phyloP scores from a whole-genome alignment of 257 asterid species.

The Coffea eugenioides region DNA sequence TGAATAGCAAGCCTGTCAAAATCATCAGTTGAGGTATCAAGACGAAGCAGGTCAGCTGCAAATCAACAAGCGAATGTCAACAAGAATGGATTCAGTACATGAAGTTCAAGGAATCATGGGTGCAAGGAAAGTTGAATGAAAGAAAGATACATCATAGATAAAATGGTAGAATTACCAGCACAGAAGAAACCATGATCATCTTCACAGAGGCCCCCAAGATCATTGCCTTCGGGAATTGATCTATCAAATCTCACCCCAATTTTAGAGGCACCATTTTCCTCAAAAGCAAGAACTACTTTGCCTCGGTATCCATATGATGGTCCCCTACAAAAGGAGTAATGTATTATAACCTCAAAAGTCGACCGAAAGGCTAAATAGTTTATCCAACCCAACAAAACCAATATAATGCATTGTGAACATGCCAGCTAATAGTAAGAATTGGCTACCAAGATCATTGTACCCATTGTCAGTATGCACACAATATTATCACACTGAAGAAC shows the following conservation, averaged over 20 bases:
- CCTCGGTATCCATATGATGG: constrained; percentile 72
- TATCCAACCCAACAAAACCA: neutral
- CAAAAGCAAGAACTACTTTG: constrained; percentile 83
- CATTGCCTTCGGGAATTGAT: constrained; percentile 77
- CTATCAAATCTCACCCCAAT: constrained; percentile 90
- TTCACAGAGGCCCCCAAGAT: constrained; percentile 92
- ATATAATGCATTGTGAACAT: neutral
- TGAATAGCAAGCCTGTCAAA: constrained; percentile 63
- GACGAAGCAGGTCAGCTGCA: constrained; percentile 79
- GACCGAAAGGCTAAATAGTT: neutral
- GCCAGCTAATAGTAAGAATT: neutral
- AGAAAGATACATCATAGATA: neutral
- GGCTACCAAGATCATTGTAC: neutral
- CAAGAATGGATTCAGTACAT: neutral
- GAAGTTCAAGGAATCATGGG: neutral
- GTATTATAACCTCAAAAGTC: neutral
- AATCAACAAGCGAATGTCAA: constrained; percentile 21
- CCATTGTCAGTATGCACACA: neutral
- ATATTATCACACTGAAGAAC: neutral
- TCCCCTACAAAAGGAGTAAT: constrained; percentile 48
- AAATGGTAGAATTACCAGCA: constrained; percentile 47
- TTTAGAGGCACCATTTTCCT: constrained; percentile 82
- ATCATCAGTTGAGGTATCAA: constrained; percentile 72
- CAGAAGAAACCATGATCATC: constrained; percentile 87
- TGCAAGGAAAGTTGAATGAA: neutral